These are phyloP conservation scores for Boeremia lycopersici DNA, from an alignment of 2,329 filamentous ascomycete species.

Conservation along the genomic window DNA sequence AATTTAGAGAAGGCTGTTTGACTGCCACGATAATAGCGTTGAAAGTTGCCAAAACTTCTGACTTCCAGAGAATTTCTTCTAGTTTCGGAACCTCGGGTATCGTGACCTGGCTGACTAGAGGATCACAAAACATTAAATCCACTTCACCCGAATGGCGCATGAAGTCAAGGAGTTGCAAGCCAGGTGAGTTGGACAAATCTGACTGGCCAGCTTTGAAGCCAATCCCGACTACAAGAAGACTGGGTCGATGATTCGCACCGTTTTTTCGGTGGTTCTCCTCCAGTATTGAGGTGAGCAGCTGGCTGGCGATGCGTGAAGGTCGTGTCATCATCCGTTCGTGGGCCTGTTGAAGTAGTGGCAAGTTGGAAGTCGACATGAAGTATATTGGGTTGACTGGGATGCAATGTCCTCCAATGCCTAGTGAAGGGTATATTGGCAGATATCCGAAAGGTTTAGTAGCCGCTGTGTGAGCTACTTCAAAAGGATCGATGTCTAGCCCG, in stretches of 20 bases:
- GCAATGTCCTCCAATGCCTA: slow-evolving; percentile 63
- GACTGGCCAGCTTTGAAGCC: slow-evolving; percentile 60
- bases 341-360: slow-evolving; percentile 55
- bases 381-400: slow-evolving; percentile 64
- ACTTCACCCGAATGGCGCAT: slow-evolving; percentile 41
- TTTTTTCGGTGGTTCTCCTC: neutral
- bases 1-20: slow-evolving; percentile 52
- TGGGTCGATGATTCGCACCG: neutral
- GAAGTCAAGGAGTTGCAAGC: slow-evolving; percentile 16
- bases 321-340: neutral
- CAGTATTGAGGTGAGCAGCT: neutral
- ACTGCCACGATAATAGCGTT: slow-evolving; percentile 54
- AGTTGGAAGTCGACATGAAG: slow-evolving; percentile 55
- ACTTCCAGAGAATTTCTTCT: slow-evolving; percentile 44
- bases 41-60: slow-evolving; percentile 48
- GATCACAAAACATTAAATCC: slow-evolving; percentile 54
- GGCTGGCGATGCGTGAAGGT: neutral
- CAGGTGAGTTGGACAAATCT: slow-evolving; percentile 56
- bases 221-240: slow-evolving; percentile 54
- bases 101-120: slow-evolving; percentile 50
- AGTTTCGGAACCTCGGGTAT: slow-evolving; percentile 44
- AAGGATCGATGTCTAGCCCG: slow-evolving; percentile 55
- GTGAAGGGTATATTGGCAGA: slow-evolving; percentile 54
- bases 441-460: slow-evolving; percentile 54
- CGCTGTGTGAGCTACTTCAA: slow-evolving; percentile 58